These are phyloP conservation scores for Chrysoporthe austroafricana DNA, from an alignment of 2,329 filamentous ascomycete genomes.

Conservation along the genomic window DNA sequence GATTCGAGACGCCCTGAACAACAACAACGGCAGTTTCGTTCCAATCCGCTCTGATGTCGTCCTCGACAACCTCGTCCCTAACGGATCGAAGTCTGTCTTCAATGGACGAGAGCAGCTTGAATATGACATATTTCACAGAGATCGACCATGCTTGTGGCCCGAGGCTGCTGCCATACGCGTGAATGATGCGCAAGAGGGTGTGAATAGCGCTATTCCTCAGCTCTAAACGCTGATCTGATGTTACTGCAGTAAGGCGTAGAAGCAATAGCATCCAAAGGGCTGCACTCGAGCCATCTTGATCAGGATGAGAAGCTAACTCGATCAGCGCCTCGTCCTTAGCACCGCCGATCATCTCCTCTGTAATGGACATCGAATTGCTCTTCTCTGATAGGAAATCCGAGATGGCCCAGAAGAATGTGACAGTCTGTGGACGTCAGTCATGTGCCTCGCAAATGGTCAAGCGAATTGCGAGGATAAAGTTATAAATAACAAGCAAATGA, in stretches of 20 bases:
- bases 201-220: conserved; percentile 87
- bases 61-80: conserved; percentile 42
- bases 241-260: conserved; percentile 70
- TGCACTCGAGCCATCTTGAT: conserved; percentile 65
- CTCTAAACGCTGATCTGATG: conserved; percentile 73
- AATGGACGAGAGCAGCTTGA: conserved; percentile 75
- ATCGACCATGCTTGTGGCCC: conserved; percentile 80
- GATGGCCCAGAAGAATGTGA: conserved; percentile 94
- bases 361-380: conserved; percentile 61
- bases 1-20: conserved; percentile 70
- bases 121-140: conserved; percentile 79
- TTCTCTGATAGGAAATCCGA: conserved; percentile 80
- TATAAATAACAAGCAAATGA: conserved; percentile 18
- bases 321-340: conserved; percentile 61
- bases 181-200: conserved; percentile 87
- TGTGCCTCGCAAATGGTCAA: too few relatives aligned
- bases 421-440: conserved; percentile 51
- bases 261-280: conserved; percentile 81
- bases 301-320: conserved; percentile 61
- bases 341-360: conserved; percentile 57
- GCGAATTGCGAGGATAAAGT: conserved; percentile 42
- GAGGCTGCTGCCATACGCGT: conserved; percentile 84
- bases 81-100: conserved; percentile 56
- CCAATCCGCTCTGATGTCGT: conserved; percentile 62
- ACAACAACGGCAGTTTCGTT: conserved; percentile 76